Percentiles rank a stretch among this genome's conserved stretches.
These are phyloP conservation scores for Aspergillus olivimuriae DNA, from an alignment of 495 filamentous ascomycete species.

Conservation along the genomic window DNA sequence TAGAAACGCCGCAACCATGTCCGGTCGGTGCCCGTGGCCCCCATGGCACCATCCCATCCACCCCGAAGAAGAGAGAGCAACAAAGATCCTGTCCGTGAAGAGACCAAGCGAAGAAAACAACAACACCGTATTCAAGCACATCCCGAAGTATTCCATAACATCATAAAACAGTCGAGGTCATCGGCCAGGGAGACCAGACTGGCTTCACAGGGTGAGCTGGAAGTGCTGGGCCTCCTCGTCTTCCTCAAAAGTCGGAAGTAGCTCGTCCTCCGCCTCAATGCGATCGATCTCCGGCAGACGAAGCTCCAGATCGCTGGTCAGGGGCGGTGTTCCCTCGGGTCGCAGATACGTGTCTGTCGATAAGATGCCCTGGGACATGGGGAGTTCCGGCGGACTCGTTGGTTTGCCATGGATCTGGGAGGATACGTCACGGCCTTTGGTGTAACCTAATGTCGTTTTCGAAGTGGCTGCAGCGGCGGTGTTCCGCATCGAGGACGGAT, in stretches of 20 bases:
- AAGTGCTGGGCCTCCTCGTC: slow-evolving; percentile 39
- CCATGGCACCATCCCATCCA: too few species aligned
- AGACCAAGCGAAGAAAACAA: background rate
- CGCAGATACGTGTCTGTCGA: slow-evolving; percentile 40
- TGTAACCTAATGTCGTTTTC: slow-evolving; percentile 73
- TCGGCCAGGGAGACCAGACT: background rate
- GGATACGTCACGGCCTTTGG: slow-evolving; percentile 63
- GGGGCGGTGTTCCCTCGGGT: slow-evolving; percentile 33
- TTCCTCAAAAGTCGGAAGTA: slow-evolving; percentile 36
- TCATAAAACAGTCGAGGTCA: background rate
- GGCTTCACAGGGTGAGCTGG: slow-evolving; percentile 34
- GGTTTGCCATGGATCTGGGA: slow-evolving; percentile 33
- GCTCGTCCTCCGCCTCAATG: slow-evolving; percentile 26
- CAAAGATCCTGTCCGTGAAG: background rate
- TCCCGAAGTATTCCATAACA: background rate
- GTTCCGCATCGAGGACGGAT: slow-evolving; percentile 49
- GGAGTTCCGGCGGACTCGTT: slow-evolving; percentile 8
- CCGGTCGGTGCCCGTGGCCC: too few species aligned
- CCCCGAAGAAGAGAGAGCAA: too few species aligned
- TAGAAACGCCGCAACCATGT: too few species aligned
- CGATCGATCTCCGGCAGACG: slow-evolving; percentile 2
- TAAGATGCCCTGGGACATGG: slow-evolving; percentile 21
- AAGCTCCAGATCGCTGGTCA: slow-evolving; percentile 39
- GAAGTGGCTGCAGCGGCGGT: slow-evolving; percentile 60
- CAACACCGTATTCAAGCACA: background rate